Conservation (phyloP, 768 basidiomycete species). For the Pleurotus giganteus region DNA sequence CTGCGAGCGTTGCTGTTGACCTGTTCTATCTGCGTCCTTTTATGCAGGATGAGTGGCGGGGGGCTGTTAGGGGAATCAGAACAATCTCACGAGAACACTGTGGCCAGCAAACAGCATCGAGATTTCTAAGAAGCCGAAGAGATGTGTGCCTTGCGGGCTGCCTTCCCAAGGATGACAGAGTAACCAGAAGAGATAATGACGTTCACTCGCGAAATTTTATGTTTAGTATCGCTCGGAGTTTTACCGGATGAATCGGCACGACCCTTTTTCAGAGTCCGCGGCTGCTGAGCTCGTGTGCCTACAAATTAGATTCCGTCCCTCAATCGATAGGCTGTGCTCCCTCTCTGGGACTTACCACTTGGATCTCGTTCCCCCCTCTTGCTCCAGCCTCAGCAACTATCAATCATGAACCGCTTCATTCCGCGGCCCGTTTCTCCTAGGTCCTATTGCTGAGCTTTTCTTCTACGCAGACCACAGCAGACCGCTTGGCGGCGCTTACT, state of each 20-base stretch:
- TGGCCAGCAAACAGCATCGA: background rate
- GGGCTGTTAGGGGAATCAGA: background rate
- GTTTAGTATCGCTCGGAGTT: background rate
- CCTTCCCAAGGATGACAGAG: background rate
- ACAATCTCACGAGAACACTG: background rate
- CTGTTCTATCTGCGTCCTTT: background rate
- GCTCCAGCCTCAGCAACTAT: background rate
- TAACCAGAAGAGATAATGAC: background rate
- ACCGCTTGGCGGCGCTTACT: too few relatives aligned
- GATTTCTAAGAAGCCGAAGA: background rate
- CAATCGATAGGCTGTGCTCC: background rate
- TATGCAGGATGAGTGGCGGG: background rate
- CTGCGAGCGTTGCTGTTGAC: background rate
- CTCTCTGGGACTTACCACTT: slow-evolving; percentile 1
- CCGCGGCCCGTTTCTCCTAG: background rate
- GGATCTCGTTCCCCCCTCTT: background rate
- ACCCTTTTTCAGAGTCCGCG: background rate
- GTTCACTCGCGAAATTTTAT: background rate
- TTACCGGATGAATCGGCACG: background rate
- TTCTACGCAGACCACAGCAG: too few relatives aligned
- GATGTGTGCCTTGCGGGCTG: too few relatives aligned
- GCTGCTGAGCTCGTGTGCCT: background rate
- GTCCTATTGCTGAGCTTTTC: background rate
- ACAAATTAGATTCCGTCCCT: background rate
- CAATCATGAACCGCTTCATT: too few relatives aligned